Evolutionary conservation across 1,284 basidiomycete species (phyloP).

Genomic region (Ganoderma lucidum): DNA sequence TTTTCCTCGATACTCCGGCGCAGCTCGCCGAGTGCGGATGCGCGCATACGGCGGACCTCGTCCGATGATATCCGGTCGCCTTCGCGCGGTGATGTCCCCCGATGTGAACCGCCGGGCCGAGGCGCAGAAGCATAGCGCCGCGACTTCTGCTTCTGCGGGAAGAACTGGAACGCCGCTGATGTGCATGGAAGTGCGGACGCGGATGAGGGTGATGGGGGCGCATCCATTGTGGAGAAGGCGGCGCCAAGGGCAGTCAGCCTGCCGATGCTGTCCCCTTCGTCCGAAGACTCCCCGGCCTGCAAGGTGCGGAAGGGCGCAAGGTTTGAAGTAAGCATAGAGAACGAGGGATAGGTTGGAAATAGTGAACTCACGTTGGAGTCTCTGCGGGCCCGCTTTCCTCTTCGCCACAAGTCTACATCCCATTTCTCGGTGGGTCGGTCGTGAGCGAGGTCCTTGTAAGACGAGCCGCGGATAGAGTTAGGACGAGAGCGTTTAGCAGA

Average conservation of each 20-base stretch:
- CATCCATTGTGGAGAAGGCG: slow-evolving; percentile 31
- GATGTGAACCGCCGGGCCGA: slow-evolving; percentile 22
- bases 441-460: slow-evolving; percentile 46
- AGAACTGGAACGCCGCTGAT: slow-evolving; percentile 68
- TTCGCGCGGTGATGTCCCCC: slow-evolving; percentile 23
- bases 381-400: slow-evolving; percentile 60
- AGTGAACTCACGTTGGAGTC: slow-evolving; percentile 52
- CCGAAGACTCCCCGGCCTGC: slow-evolving; percentile 24
- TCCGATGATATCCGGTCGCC: slow-evolving; percentile 34
- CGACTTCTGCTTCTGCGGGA: slow-evolving; percentile 40
- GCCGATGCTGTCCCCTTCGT: slow-evolving; percentile 12
- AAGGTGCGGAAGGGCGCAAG: neutral
- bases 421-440: slow-evolving; percentile 49
- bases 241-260: slow-evolving; percentile 18
- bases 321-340: slow-evolving; percentile 1
- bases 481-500: slow-evolving; percentile 58
- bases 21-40: slow-evolving; percentile 70
- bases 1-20: slow-evolving; percentile 65
- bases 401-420: slow-evolving; percentile 60
- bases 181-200: slow-evolving; percentile 55
- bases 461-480: slow-evolving; percentile 44
- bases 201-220: slow-evolving; percentile 37
- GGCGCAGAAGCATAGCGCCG: slow-evolving; percentile 3
- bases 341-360: slow-evolving; percentile 3
- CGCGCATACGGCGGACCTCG: slow-evolving; percentile 58